A percentile compares a stretch with the other conserved stretches of the same genome.
Conservation (phyloP, 805 yeast species). For the Candida coquimbonensis region DNA sequence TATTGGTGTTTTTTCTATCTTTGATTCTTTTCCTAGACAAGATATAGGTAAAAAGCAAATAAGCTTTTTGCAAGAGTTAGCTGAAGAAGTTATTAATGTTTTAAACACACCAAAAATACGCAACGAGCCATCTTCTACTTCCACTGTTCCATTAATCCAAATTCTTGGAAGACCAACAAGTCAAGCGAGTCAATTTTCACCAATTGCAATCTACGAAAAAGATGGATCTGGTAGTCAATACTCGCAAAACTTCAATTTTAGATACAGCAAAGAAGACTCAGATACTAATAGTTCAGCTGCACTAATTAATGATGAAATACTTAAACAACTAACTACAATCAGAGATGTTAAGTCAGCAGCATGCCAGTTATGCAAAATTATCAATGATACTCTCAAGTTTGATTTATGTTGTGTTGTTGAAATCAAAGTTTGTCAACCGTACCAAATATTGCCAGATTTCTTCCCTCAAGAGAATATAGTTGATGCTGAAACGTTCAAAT, state of each 20-base stretch:
- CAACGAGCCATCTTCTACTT: neutral
- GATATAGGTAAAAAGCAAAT: slow-evolving; percentile 31
- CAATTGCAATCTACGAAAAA: slow-evolving; percentile 43
- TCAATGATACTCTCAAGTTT: slow-evolving; percentile 29
- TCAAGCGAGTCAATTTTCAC: slow-evolving; percentile 26
- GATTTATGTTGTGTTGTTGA: slow-evolving; percentile 46
- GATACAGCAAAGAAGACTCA: slow-evolving; percentile 29
- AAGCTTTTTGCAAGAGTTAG: slow-evolving; percentile 29
- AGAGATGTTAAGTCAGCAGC: slow-evolving; percentile 42
- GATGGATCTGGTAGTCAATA: slow-evolving; percentile 65
- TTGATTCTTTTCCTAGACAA: slow-evolving; percentile 39
- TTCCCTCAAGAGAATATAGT: slow-evolving; percentile 40
- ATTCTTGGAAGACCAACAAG: slow-evolving; percentile 55
- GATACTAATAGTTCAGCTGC: slow-evolving; percentile 15
- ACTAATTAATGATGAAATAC: slow-evolving; percentile 26
- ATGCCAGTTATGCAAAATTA: slow-evolving; percentile 28
- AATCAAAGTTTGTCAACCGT: slow-evolving; percentile 41
- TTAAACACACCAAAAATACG: slow-evolving; percentile 29
- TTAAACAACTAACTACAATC: slow-evolving; percentile 29
- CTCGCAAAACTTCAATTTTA: slow-evolving; percentile 39
- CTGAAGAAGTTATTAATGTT: slow-evolving; percentile 35
- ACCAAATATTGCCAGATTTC: slow-evolving; percentile 32
- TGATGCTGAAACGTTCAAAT: slow-evolving; percentile 37
- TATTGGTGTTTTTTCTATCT: slow-evolving; percentile 54
- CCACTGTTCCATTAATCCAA: slow-evolving; percentile 11